Conservation (phyloP, 2,329 filamentous ascomycete genomes). For the Cladophialophora bantiana region DNA sequence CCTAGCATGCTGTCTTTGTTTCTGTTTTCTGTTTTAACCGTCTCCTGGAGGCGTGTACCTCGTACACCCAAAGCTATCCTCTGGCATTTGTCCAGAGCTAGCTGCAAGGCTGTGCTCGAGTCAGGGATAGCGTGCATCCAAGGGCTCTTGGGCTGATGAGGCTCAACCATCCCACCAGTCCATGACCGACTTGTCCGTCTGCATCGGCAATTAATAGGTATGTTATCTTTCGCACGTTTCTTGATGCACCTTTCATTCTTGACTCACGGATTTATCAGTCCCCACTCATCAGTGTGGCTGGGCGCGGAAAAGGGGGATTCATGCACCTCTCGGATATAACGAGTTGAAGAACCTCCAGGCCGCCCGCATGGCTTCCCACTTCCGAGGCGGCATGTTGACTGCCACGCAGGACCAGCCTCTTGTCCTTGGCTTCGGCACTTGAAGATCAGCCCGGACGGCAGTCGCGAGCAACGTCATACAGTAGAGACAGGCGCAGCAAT, state of each 20-base stretch:
- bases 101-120: not conserved
- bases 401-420: not conserved
- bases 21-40: too few species aligned
- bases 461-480: not conserved
- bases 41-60: not conserved
- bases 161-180: not conserved
- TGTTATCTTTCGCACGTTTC: too few species aligned
- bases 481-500: too few species aligned
- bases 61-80: not conserved
- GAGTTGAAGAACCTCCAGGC: not conserved
- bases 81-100: not conserved
- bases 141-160: not conserved
- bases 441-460: not conserved
- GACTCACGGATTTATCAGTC: too few species aligned
- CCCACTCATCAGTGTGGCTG: not conserved
- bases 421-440: not conserved
- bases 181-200: not conserved
- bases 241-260: too few species aligned
- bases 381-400: not conserved
- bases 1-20: not conserved
- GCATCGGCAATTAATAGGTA: too few species aligned
- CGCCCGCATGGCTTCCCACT: not conserved
- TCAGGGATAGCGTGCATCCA: not conserved
- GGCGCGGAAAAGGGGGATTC: not conserved
- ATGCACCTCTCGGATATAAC: not conserved